A percentile compares a stretch with the other conserved stretches of the same genome.
Conservation (phyloP, 108 stramenopile genomes). For the Bacterosira constricta region DNA sequence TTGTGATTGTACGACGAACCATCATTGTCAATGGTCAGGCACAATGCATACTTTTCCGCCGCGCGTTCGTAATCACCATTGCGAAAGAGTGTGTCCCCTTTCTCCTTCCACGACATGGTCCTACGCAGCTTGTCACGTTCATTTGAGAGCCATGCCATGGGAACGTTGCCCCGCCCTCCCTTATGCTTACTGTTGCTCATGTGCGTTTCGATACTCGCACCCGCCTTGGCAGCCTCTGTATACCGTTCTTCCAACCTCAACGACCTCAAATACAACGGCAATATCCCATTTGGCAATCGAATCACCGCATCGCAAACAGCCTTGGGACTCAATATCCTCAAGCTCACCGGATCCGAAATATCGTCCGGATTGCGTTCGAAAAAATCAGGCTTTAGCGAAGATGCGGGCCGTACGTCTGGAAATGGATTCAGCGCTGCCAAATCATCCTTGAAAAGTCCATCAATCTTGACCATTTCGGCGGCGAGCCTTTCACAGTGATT, state of each 20-base stretch:
- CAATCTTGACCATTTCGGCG: constrained; percentile 53
- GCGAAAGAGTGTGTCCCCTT: constrained; percentile 73
- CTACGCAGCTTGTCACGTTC: constrained; percentile 54
- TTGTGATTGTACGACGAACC: constrained; percentile 23
- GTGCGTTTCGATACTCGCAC: constrained; percentile 40
- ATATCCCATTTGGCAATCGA: constrained; percentile 60
- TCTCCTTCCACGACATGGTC: constrained; percentile 57
- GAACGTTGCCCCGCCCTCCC: constrained; percentile 30
- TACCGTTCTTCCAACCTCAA: constrained; percentile 83
- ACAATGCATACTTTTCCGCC: constrained; percentile 64
- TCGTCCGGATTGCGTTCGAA: constrained; percentile 47
- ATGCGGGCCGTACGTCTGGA: constrained; percentile 50
- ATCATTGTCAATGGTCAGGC: constrained; percentile 66
- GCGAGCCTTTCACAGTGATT: constrained; percentile 74
- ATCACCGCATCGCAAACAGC: constrained; percentile 73
- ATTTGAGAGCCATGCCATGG: constrained; percentile 44
- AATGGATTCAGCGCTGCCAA: constrained; percentile 65
- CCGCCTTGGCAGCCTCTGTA: constrained; percentile 59
- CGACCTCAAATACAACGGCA: constrained; percentile 62
- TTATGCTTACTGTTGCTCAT: constrained; percentile 48
- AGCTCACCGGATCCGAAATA: constrained; percentile 12
- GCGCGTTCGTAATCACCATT: constrained; percentile 64
- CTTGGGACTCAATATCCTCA: constrained; percentile 54
- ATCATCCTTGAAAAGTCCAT: constrained; percentile 71
- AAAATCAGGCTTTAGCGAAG: constrained; percentile 31